These are phyloP conservation scores for Collybiopsis confluens DNA, from an alignment of 768 basidiomycete species.

Conservation along the genomic window DNA sequence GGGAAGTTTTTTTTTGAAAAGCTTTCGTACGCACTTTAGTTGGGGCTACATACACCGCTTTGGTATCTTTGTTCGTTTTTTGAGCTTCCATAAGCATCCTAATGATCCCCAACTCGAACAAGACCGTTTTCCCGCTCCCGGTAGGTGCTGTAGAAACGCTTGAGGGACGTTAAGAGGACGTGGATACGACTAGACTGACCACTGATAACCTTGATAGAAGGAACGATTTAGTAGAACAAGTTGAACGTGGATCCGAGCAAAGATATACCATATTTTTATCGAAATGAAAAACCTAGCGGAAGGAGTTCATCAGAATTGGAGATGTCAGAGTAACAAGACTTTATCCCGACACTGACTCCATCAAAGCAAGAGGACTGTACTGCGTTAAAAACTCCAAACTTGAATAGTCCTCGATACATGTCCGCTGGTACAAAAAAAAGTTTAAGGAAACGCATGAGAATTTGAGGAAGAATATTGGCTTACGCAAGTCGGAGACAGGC, in stretches of 20 bases:
- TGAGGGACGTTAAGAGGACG: slow-evolving; percentile 8
- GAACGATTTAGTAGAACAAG: slow-evolving; percentile 7
- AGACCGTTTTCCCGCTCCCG: slow-evolving; percentile 91
- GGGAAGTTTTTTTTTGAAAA: background rate
- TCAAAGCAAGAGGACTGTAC: slow-evolving; percentile 85
- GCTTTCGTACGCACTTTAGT: slow-evolving; percentile 70
- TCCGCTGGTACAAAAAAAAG: slow-evolving; percentile 54
- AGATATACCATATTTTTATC: slow-evolving; percentile 61
- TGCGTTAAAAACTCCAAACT: slow-evolving; percentile 88
- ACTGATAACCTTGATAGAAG: slow-evolving; percentile 62
- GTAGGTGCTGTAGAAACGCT: slow-evolving; percentile 70
- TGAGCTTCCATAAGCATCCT: slow-evolving; percentile 52
- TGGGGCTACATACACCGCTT: slow-evolving; percentile 90
- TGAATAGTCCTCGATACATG: slow-evolving; percentile 75
- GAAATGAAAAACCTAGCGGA: slow-evolving; percentile 48
- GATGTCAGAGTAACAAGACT: background rate
- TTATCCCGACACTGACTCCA: slow-evolving; percentile 40
- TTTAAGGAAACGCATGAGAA: slow-evolving; percentile 5
- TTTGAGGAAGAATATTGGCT: slow-evolving; percentile 17
- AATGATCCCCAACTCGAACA: slow-evolving; percentile 91
- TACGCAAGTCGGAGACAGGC: slow-evolving; percentile 72
- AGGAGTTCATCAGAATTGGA: background rate
- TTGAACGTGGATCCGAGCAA: background rate
- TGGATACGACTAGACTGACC: slow-evolving; percentile 42
- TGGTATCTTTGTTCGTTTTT: slow-evolving; percentile 32